Base-by-base conservation (phyloP, 768 basidiomycete genomes). In the Pisolithus sp. region DNA sequence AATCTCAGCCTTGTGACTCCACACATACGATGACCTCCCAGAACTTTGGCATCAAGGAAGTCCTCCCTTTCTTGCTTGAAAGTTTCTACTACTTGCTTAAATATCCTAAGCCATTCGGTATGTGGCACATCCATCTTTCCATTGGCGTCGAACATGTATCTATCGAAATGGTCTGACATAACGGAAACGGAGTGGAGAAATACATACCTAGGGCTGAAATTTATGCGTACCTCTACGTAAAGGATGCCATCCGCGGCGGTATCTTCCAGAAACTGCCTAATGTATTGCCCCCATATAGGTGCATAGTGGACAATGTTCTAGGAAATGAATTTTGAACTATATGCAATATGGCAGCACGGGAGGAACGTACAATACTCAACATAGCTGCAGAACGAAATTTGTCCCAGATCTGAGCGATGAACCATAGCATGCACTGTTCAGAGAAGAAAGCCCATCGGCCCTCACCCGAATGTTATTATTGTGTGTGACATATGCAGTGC, bases 181-280 rank as follows among this genome's bases (percentile, higher is more conserved):
- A 31, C 31, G 13, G 7, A 7, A 15, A 46, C 15, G 4, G 17
- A 37, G 53, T 15, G 17, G 37, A 46, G 61, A n/a, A 17, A 6
- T 5, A 24, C 72, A 51, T 54, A 85, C 85, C 76, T 80, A 53
- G 65, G 59, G 39, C 73, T 64, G 60, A 89, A 89, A 63, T 83
- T 83, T 42, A 88, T 73, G 31, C 86, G 77, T 10, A 77, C 73
- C 68, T 90, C 88, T 10, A 81, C 65, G 61, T 89, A 89, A 2
- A 74, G 83, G 37, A 89, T 79, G 0, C 86, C 85, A 59, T 91
- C 88, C 28, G 76, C 79, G 15, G 87, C 75, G 1, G 78, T 82
- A 30, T 79, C 72, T 26, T 72, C 62, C 51, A 91, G 70, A 62
- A 88, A 85, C 53, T 81, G 72, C 24, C 77, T 73, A 45, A 89